Evolutionary conservation across 2,329 filamentous ascomycete genomes (phyloP).

Genomic region (Alternaria novae-zelandiae): DNA sequence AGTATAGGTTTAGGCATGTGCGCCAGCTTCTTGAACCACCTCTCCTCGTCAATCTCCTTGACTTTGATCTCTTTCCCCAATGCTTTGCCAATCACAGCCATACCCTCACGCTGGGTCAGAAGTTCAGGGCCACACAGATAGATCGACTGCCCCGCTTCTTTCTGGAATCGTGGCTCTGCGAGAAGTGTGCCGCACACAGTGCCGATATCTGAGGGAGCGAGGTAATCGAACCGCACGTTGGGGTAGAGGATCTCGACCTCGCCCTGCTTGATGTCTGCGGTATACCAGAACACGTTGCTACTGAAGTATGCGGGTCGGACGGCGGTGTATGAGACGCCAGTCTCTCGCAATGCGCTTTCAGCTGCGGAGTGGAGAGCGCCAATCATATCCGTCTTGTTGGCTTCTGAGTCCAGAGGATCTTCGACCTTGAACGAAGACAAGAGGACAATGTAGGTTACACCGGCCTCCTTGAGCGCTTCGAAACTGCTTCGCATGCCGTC

Average conservation of each 20-base stretch:
- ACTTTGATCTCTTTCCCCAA: slow-evolving; percentile 7
- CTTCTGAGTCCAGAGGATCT: slow-evolving; percentile 1
- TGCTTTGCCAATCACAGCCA: slow-evolving; percentile 1
- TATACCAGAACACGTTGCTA: slow-evolving; percentile 49
- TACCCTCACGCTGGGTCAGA: slow-evolving; percentile 22
- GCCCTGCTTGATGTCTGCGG: slow-evolving; percentile 33
- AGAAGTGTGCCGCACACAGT: slow-evolving; percentile 51
- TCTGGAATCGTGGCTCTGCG: slow-evolving; percentile 31
- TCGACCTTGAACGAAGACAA: slow-evolving; percentile 35
- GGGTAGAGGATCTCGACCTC: slow-evolving; percentile 43
- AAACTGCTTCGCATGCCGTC: slow-evolving; percentile 53
- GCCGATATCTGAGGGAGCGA: slow-evolving; percentile 56
- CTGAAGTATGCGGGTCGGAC: slow-evolving; percentile 55
- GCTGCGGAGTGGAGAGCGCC: slow-evolving; percentile 50
- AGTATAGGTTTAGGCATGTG: slow-evolving; percentile 3
- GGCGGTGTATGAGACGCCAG: slow-evolving; percentile 51
- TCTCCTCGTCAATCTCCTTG: slow-evolving; percentile 3
- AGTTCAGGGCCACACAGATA: slow-evolving; percentile 48
- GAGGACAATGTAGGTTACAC: slow-evolving; percentile 56
- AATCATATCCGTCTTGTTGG: slow-evolving; percentile 1
- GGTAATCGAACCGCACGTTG: slow-evolving; percentile 47
- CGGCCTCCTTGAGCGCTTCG: slow-evolving; percentile 53
- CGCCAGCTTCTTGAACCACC: not conserved
- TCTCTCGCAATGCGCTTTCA: slow-evolving; percentile 52
- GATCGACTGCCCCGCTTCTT: slow-evolving; percentile 36